Evolutionary conservation across 768 basidiomycete genomes (phyloP).

Genomic region (Crassisporium funariophilum): DNA sequence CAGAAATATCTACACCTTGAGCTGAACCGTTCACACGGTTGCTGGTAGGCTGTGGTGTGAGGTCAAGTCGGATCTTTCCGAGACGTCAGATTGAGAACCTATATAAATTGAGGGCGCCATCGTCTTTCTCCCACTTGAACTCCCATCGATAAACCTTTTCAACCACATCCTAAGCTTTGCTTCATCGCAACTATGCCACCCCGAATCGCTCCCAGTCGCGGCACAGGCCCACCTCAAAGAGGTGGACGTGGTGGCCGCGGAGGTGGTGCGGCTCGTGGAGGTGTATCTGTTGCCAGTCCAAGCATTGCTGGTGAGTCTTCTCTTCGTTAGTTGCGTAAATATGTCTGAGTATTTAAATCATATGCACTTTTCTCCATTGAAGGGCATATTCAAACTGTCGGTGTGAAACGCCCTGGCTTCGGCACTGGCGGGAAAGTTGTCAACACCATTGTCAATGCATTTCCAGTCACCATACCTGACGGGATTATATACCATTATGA

Average conservation of each 20-base stretch:
- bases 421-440: constrained; percentile 40
- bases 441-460: constrained; percentile 46
- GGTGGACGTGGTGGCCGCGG: constrained; percentile 28
- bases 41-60: too few relatives aligned
- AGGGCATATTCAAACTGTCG: constrained; percentile 48
- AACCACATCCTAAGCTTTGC: constrained; percentile 3
- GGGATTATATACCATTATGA: constrained; percentile 73
- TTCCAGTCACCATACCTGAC: constrained; percentile 50
- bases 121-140: neutral
- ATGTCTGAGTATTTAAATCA: constrained; percentile 8
- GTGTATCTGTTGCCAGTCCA: constrained; percentile 25
- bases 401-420: constrained; percentile 61
- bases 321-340: constrained; percentile 18
- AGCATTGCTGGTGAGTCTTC: constrained; percentile 33
- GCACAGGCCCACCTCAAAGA: constrained; percentile 19
- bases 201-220: constrained; percentile 28
- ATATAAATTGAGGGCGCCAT: neutral
- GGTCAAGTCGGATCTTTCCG: constrained; percentile 11
- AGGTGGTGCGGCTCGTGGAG: constrained; percentile 34
- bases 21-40: too few relatives aligned
- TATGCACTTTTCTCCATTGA: constrained; percentile 13
- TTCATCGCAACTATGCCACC: constrained; percentile 26
- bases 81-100: neutral
- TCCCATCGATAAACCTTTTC: constrained; percentile 1
- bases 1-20: too few relatives aligned